Conservation (phyloP, 2,329 filamentous ascomycete genomes). For the Akanthomyces lecanii region DNA sequence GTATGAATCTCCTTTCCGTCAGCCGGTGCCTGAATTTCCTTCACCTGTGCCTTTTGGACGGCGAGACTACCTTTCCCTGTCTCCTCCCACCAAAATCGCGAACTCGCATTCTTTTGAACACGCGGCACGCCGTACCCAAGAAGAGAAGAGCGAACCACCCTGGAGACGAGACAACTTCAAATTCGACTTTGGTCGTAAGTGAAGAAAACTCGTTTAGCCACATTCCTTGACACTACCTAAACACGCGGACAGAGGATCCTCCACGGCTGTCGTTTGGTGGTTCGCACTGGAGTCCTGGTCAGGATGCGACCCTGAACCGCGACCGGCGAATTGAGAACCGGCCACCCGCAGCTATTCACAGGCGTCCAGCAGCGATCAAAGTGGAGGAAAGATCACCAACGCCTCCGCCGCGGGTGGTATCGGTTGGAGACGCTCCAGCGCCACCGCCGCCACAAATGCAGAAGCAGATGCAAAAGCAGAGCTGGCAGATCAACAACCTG, state of each 20-base stretch:
- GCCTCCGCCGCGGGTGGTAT: not conserved
- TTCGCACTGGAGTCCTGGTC: constrained; percentile 8
- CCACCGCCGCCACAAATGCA: not conserved
- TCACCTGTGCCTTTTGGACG: not conserved
- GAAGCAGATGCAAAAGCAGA: not conserved
- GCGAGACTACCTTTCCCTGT: not conserved
- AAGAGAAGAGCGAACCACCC: not conserved
- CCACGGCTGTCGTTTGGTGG: not conserved
- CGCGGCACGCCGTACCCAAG: not conserved
- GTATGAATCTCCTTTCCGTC: not conserved
- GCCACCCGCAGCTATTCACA: not conserved
- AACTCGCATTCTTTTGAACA: not conserved
- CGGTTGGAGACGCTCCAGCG: not conserved
- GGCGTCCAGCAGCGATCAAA: not conserved
- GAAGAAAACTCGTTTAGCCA: not conserved
- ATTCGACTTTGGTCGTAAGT: constrained; percentile 5
- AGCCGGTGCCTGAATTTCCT: not conserved
- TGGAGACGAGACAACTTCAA: not conserved
- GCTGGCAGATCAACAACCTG: constrained; percentile 12
- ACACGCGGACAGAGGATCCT: not conserved
- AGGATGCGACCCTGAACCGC: not conserved
- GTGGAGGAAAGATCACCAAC: constrained; percentile 3
- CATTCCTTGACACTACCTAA: not conserved
- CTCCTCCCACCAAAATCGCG: not conserved
- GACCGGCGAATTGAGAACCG: not conserved